Evolutionary conservation across 164 flowering plant species (phyloP), one percentile per base, ranked within the genome.

Genomic region (Dillenia suffruticosa): DNA sequence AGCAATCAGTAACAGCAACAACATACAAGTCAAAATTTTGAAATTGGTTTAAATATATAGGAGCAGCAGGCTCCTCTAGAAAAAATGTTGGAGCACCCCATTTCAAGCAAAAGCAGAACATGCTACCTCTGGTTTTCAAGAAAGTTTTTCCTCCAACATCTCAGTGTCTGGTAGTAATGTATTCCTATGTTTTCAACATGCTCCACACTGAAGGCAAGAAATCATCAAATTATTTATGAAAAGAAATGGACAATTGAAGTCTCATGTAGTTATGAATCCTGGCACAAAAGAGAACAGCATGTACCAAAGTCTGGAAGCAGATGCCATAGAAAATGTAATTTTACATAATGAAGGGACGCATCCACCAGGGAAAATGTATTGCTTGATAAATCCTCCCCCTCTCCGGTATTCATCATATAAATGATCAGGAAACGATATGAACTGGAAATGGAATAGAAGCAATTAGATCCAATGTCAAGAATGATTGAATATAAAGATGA

Each of bases 281-380:
- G 12, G 3, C 16, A 8, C 44, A 44, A 55, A 13, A 19, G 22
- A 19, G 12, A 43, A 46, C 11, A 52, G 44, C 44, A n/a, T 63
- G 65, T 71, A 89, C 98, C 91, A 82, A 55, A 93, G 89, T 68
- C 89, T 80, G n/a, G 98, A 82, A 48, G 90, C 63, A 63, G 87
- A 46, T 59, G 82, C 79, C 98, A 93, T 93, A 56, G 97, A 96
- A 58, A 96, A 73, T 64, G 87, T 88, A 64, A 90, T 65, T 73
- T 92, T 78, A 63, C 80, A 82, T 47, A 93, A 68, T 13, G 88
- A 87, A 47, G 96, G 97, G 51, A 93, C 64, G 63, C 90, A 86
- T 55, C 96, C 96, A 19, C 98, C 95, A 12, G 96, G 97, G 63
- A 93, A 93, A 49, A 93, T 93, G 40, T 93, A 90, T 64, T 93